phyloP scores from a whole-genome alignment of 2,329 filamentous ascomycete genomes.

The Microcera coccophila region DNA sequence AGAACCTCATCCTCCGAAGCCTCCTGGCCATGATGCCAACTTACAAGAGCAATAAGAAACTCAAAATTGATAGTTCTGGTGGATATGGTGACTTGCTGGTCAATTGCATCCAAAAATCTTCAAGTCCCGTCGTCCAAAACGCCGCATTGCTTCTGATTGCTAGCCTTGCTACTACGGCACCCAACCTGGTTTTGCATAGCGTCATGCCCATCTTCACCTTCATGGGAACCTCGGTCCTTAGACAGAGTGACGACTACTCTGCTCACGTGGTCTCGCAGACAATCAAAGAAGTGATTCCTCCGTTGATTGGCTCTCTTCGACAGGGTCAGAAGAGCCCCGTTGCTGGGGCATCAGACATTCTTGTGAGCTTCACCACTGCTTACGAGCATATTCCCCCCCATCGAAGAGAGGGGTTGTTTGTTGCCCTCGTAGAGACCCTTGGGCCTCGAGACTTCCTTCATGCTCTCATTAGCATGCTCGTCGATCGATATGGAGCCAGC shows the following conservation, averaged over 20 bases:
- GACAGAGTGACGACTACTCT: constrained; percentile 94
- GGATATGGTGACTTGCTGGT: constrained; percentile 88
- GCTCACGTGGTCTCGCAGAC: constrained; percentile 94
- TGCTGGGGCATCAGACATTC: constrained; percentile 77
- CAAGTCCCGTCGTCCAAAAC: constrained; percentile 91
- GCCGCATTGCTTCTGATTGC: constrained; percentile 84
- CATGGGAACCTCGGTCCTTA: constrained; percentile 86
- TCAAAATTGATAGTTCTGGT: constrained; percentile 70
- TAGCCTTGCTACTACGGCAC: constrained; percentile 78
- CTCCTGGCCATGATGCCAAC: constrained; percentile 79
- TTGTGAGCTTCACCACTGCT: constrained; percentile 93
- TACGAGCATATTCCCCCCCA: constrained; percentile 94
- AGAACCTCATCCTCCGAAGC: constrained; percentile 78
- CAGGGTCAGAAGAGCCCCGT: constrained; percentile 75
- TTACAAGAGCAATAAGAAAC: constrained; percentile 57
- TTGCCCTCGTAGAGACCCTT: constrained; percentile 78
- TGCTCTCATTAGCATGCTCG: constrained; percentile 80
- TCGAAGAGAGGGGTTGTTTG: constrained; percentile 76
- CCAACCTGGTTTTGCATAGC: constrained; percentile 88
- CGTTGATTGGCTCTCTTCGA: constrained; percentile 78
- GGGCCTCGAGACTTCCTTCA: constrained; percentile 85
- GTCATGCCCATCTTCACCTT: constrained; percentile 99
- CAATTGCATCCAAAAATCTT: constrained; percentile 87
- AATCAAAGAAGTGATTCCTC: constrained; percentile 89
- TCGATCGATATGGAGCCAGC: constrained; percentile 81